Evolutionary conservation across 2,329 filamentous ascomycete genomes (phyloP).

Genomic region (Trichoderma arundinaceum): DNA sequence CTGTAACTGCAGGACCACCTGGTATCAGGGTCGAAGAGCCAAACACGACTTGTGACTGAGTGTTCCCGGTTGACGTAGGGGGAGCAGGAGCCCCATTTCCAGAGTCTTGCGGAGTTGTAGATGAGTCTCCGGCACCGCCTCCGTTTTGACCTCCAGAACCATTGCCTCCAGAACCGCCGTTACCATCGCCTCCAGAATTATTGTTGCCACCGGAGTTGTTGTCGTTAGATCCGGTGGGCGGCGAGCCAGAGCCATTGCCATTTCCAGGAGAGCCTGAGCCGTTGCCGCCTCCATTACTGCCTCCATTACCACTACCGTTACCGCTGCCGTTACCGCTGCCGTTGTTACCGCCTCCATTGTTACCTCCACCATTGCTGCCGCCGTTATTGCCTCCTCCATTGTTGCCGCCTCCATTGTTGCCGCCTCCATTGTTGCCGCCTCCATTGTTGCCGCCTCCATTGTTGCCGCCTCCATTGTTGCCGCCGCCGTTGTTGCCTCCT

Average conservation of each 20-base stretch:
- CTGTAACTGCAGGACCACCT: constrained; percentile 21
- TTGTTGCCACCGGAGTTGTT: not conserved
- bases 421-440: not conserved
- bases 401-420: not conserved
- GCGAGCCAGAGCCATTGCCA: not conserved
- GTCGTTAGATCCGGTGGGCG: not conserved
- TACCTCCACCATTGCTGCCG: not conserved
- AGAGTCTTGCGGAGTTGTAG: not conserved
- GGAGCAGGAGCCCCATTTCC: not conserved
- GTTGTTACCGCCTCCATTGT: not conserved
- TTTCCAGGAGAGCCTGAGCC: not conserved
- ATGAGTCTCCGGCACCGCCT: not conserved
- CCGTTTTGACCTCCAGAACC: not conserved
- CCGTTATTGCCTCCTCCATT: not conserved
- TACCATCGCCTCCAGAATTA: not conserved
- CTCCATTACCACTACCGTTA: not conserved
- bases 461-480: constrained; percentile 2
- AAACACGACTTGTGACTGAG: constrained; percentile 21
- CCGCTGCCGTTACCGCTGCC: not conserved
- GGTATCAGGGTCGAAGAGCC: constrained; percentile 17
- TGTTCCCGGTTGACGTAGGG: constrained; percentile 18
- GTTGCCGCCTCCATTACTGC: not conserved
- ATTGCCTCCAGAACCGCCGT: not conserved
- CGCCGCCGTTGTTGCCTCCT: not conserved
- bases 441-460: not conserved